phyloP scores from a whole-genome alignment of 2,329 filamentous ascomycete species.

The Penicillium sp. region DNA sequence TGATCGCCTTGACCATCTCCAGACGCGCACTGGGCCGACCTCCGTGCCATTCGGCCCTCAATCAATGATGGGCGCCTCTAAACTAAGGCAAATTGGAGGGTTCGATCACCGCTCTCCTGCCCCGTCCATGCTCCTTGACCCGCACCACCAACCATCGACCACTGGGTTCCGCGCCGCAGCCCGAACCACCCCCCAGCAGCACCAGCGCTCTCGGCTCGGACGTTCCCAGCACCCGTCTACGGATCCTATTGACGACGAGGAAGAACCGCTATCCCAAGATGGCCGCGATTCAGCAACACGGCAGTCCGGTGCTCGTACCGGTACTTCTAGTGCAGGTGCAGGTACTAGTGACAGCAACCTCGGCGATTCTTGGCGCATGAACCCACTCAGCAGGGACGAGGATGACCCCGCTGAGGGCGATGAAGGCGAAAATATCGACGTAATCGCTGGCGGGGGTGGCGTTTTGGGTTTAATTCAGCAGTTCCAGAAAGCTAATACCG shows the following conservation, averaged over 20 bases:
- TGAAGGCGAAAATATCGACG: slow-evolving; percentile 50
- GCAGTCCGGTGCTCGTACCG: slow-evolving; percentile 24
- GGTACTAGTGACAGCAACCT: slow-evolving; percentile 57
- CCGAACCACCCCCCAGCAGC: slow-evolving; percentile 23
- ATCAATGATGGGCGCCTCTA: slow-evolving; percentile 30
- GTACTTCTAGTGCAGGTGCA: slow-evolving; percentile 39
- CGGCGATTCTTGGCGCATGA: slow-evolving; percentile 54
- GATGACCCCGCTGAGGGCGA: slow-evolving; percentile 47
- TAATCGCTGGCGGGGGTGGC: slow-evolving; percentile 51
- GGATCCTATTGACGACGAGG: slow-evolving; percentile 35
- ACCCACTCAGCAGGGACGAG: slow-evolving; percentile 35
- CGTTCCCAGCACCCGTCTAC: slow-evolving; percentile 28
- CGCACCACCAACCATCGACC: slow-evolving; percentile 47
- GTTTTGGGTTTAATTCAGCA: slow-evolving; percentile 67
- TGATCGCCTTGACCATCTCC: slow-evolving; percentile 32
- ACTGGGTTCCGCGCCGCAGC: slow-evolving; percentile 37
- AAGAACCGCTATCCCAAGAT: slow-evolving; percentile 25
- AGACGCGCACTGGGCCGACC: slow-evolving; percentile 21
- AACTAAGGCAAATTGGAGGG: slow-evolving; percentile 24
- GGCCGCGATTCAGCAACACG: slow-evolving; percentile 17
- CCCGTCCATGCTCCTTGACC: slow-evolving; percentile 48
- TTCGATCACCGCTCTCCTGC: slow-evolving; percentile 39
- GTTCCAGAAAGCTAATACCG: slow-evolving; percentile 59
- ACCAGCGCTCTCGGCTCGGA: slow-evolving; percentile 33
- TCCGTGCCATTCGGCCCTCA: slow-evolving; percentile 27